These are phyloP conservation scores for Staphylotrichum longicolle DNA, from an alignment of 495 filamentous ascomycete species.

Conservation along the genomic window DNA sequence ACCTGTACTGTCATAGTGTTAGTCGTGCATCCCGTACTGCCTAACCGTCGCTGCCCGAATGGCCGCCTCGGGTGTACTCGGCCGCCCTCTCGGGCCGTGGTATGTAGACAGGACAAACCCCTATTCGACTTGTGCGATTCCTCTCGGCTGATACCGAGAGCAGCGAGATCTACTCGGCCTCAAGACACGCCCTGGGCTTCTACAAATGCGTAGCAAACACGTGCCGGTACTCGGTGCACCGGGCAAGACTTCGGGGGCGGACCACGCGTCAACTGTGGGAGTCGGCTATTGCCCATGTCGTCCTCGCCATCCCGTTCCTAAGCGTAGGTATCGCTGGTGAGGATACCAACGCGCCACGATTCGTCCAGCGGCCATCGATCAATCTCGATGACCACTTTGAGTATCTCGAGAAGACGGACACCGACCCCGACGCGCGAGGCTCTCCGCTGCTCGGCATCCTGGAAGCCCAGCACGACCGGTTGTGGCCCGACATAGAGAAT, in stretches of 20 bases:
- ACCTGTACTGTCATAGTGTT: too few relatives aligned
- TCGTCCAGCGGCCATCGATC: constrained; percentile 29
- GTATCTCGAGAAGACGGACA: constrained; percentile 16
- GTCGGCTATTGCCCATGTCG: constrained; percentile 32
- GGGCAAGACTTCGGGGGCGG: background rate
- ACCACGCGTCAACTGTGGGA: constrained; percentile 21
- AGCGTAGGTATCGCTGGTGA: constrained; percentile 35
- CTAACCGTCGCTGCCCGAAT: background rate
- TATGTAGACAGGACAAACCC: background rate
- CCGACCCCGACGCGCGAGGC: constrained; percentile 17
- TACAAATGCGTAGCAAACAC: constrained; percentile 38
- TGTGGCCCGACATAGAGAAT: constrained; percentile 23
- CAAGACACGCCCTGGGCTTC: constrained; percentile 34
- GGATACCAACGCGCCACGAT: constrained; percentile 30
- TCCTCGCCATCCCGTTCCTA: constrained; percentile 33
- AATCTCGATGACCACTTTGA: constrained; percentile 34
- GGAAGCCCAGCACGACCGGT: constrained; percentile 28
- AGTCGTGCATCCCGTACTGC: too few relatives aligned
- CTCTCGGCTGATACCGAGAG: background rate
- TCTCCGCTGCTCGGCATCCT: constrained; percentile 21
- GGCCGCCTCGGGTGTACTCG: background rate
- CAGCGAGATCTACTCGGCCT: constrained; percentile 33
- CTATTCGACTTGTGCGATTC: too few relatives aligned
- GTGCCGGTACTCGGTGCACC: constrained; percentile 32
- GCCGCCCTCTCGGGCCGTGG: constrained; percentile 25